These are phyloP conservation scores for Endothia cerciana DNA, from an alignment of 2,329 filamentous ascomycete species.

Conservation along the genomic window DNA sequence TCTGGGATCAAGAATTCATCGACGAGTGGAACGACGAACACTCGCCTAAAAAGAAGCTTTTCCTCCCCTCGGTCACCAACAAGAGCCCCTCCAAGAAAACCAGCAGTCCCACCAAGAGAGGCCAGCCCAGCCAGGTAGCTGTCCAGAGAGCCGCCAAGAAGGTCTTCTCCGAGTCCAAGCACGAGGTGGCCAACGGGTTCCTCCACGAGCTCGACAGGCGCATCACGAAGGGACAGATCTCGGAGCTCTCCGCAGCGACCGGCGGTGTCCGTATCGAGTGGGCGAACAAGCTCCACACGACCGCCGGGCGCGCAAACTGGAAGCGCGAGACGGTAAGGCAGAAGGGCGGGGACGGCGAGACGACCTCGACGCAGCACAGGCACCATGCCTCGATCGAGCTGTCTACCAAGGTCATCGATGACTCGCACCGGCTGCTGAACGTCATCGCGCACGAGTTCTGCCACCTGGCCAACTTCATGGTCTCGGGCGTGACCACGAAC, in stretches of 20 bases:
- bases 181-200: slow-evolving; percentile 65
- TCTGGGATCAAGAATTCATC: slow-evolving; percentile 62
- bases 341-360: slow-evolving; percentile 36
- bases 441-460: slow-evolving; percentile 97
- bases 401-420: slow-evolving; percentile 83
- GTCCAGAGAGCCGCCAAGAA: slow-evolving; percentile 53
- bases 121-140: slow-evolving; percentile 34
- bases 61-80: slow-evolving; percentile 36
- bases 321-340: slow-evolving; percentile 59
- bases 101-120: slow-evolving; percentile 38
- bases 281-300: slow-evolving; percentile 79
- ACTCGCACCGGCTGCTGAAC: slow-evolving; percentile 78
- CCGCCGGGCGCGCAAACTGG: slow-evolving; percentile 77
- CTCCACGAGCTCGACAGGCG: slow-evolving; percentile 68
- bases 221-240: slow-evolving; percentile 65
- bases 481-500: slow-evolving; percentile 72
- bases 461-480: slow-evolving; percentile 90
- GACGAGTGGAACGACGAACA: slow-evolving; percentile 69
- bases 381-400: slow-evolving; percentile 84
- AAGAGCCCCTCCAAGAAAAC: slow-evolving; percentile 37
- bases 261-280: slow-evolving; percentile 75
- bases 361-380: slow-evolving; percentile 38
- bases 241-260: slow-evolving; percentile 60
- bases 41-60: slow-evolving; percentile 48
- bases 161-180: slow-evolving; percentile 65